A percentile compares a stretch with the other conserved stretches of the same genome.
These are phyloP conservation scores for Fistulinella prunicolor DNA, from an alignment of 768 basidiomycete species.

Conservation along the genomic window DNA sequence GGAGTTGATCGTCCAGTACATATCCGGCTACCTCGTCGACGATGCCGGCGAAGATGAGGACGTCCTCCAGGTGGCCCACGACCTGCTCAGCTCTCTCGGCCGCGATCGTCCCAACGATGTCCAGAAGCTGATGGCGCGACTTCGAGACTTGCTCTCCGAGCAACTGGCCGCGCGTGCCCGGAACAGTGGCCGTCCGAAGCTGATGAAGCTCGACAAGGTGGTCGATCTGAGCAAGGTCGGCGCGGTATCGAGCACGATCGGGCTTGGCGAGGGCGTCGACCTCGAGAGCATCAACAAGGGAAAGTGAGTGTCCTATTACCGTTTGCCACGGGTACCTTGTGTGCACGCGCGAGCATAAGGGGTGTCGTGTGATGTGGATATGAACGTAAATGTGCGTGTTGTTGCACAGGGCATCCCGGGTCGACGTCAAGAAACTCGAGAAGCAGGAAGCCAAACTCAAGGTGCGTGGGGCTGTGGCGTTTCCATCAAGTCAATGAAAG, in stretches of 20 bases:
- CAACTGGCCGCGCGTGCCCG: slow-evolving; percentile 57
- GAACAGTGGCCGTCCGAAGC: slow-evolving; percentile 58
- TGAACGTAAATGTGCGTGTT: neutral
- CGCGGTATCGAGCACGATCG: slow-evolving; percentile 76
- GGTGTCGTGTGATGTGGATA: slow-evolving; percentile 3
- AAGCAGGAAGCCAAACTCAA: slow-evolving; percentile 96
- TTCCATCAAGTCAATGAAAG: neutral
- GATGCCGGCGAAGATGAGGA: slow-evolving; percentile 89
- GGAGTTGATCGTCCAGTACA: slow-evolving; percentile 81
- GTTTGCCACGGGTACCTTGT: too few species aligned
- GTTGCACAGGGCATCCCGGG: slow-evolving; percentile 70
- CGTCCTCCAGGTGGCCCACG: slow-evolving; percentile 70
- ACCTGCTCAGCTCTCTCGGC: slow-evolving; percentile 75
- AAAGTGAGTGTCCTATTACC: slow-evolving; percentile 57
- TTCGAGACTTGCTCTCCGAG: slow-evolving; percentile 62
- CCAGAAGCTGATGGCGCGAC: slow-evolving; percentile 62
- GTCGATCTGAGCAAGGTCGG: slow-evolving; percentile 83
- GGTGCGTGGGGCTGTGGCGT: slow-evolving; percentile 36
- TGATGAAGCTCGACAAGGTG: slow-evolving; percentile 79
- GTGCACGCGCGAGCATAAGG: too few species aligned
- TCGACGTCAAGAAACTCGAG: slow-evolving; percentile 93
- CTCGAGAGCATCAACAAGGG: slow-evolving; percentile 92
- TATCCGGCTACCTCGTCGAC: slow-evolving; percentile 85
- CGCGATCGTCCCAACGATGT: slow-evolving; percentile 56
- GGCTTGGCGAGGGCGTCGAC: slow-evolving; percentile 79